Evolutionary conservation across 805 yeast species (phyloP), one percentile per base, ranked within the genome.

Genomic region (Cyberlindnera mycetangii): DNA sequence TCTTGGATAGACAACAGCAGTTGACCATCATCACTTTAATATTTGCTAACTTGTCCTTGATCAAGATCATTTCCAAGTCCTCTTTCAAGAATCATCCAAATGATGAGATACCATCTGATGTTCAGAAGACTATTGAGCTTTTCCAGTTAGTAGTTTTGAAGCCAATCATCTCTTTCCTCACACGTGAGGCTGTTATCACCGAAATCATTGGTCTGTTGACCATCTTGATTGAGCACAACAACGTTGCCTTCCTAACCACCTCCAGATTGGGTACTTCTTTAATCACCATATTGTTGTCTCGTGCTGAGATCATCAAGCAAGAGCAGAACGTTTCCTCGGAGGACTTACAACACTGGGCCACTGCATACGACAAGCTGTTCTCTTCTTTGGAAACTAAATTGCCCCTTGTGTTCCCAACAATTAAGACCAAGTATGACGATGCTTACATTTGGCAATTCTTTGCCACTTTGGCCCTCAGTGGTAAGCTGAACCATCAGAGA

Each of bases 401-500:
- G 46, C 73, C 84, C 1, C 71, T 79, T 15, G 78, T 90, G 36
- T 90, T 92, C 83, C 96, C 97, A 44, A 87, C 92, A 34, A 70
- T 75, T 19, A 55, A 64, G 38, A 58, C 69, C n/a, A 37, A 52
- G 31, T 48, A 49, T 22, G 64, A 59, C 36, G 60, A 57, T 44
- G 53, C 61, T 30, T 89, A 90, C 59, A 89, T 89, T 40, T 92
- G 99, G 99, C 97, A 92, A 69, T 90, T 92, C 61, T 76, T 92
- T 65, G 99, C 99, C 18, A 85, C 96, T 12, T 75, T 92, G 49
- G 92, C 98, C 0, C 71, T 92, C 51, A 92, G 96, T 49, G 96
- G 97, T 52, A 83, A 85, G 61, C 70, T 87, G 55, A 84, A 84
- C 56, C 97, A 90, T 61, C 97, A 92, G 74, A 79, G 97, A 69